Conservation (phyloP, 257 asterid species). For the Rhazya stricta region DNA sequence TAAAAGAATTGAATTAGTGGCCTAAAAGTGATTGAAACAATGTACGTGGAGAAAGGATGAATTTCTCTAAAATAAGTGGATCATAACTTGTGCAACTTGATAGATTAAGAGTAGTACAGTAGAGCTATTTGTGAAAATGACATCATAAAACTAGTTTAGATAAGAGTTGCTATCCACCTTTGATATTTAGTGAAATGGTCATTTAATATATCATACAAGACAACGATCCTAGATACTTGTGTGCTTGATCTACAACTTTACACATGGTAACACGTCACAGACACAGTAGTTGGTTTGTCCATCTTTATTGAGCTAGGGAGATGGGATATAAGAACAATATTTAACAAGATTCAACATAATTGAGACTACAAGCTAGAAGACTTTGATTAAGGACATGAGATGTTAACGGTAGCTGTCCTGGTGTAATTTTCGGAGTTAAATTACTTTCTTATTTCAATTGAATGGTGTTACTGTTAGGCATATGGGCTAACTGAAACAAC, state of each 20-base stretch:
- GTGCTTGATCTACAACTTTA: background rate
- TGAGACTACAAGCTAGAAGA: background rate
- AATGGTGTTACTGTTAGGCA: constrained; percentile 32
- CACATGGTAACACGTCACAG: background rate
- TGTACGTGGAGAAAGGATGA: too few relatives aligned
- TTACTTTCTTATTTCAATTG: background rate
- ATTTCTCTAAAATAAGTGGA: too few relatives aligned
- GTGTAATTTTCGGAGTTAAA: background rate
- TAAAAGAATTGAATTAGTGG: too few relatives aligned
- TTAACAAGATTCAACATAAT: background rate
- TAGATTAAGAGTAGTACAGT: background rate
- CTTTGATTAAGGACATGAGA: background rate
- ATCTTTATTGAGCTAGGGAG: background rate
- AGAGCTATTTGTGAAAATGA: background rate
- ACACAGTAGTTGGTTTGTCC: background rate
- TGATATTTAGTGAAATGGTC: background rate
- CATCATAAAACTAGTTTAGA: background rate
- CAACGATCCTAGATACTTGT: background rate
- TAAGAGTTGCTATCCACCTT: background rate
- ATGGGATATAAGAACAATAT: background rate
- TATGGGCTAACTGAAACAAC: constrained; percentile 63
- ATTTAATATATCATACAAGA: background rate
- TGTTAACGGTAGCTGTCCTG: background rate
- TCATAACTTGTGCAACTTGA: background rate
- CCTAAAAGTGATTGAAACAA: too few relatives aligned